These are phyloP conservation scores for Puccinia novopanici DNA, from an alignment of 1,284 basidiomycete genomes.

Conservation along the genomic window DNA sequence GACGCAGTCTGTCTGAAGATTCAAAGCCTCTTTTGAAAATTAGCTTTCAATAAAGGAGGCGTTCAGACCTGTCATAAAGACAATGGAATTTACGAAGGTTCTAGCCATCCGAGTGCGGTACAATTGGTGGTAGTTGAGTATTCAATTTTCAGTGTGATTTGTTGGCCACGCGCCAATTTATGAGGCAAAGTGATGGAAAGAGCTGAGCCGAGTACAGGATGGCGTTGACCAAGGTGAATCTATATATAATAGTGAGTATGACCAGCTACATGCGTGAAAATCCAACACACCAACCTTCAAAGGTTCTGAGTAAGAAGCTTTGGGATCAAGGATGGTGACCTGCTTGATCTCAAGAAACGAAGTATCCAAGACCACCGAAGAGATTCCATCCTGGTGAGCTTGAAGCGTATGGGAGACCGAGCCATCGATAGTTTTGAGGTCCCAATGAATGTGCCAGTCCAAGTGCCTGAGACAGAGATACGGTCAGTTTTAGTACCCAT, in stretches of 20 bases:
- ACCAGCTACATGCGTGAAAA: too few relatives aligned
- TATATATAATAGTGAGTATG: too few relatives aligned
- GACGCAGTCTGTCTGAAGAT: conserved; percentile 77
- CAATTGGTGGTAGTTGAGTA: conserved; percentile 77
- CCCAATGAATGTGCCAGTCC: conserved; percentile 82
- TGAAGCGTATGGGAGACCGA: conserved; percentile 70
- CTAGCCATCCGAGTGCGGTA: conserved; percentile 90
- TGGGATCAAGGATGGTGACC: conserved; percentile 51
- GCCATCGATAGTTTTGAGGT: conserved; percentile 70
- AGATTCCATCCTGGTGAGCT: conserved; percentile 67
- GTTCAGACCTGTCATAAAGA: too few relatives aligned
- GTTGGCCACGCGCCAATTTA: conserved; percentile 60
- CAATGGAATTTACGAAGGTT: conserved; percentile 69
- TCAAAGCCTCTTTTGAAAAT: too few relatives aligned
- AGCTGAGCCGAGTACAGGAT: conserved; percentile 48
- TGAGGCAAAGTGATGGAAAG: conserved; percentile 30
- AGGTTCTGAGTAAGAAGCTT: not conserved
- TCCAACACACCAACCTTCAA: conserved; percentile 20
- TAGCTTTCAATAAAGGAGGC: too few relatives aligned
- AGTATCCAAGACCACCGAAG: conserved; percentile 65
- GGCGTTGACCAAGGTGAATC: conserved; percentile 45
- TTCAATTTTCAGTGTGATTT: conserved; percentile 66
- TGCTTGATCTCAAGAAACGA: conserved; percentile 56
- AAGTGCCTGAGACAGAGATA: conserved; percentile 60
- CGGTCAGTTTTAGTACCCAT: not conserved